Conservation (phyloP, 768 basidiomycete genomes). For the Boletus reticuloceps region DNA sequence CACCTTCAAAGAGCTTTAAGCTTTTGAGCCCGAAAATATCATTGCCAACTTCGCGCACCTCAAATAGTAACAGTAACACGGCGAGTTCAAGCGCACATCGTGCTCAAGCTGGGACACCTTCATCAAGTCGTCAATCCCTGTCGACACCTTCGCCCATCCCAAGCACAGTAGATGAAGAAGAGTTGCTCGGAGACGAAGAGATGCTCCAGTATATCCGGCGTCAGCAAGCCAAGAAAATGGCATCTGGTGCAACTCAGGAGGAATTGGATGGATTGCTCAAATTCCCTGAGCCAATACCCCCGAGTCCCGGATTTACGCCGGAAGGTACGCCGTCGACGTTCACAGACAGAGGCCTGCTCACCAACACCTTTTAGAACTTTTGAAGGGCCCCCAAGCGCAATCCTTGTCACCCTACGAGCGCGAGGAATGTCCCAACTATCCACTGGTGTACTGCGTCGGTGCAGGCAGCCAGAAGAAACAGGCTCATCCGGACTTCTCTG, state of each 20-base stretch:
- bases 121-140: constrained; percentile 69
- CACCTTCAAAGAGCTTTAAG: constrained; percentile 82
- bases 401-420: constrained; percentile 85
- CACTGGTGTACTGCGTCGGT: constrained; percentile 80
- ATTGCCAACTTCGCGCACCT: constrained; percentile 52
- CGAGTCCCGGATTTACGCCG: constrained; percentile 63
- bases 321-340: constrained; percentile 50
- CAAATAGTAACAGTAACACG: constrained; percentile 36
- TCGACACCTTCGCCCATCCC: constrained; percentile 86
- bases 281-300: constrained; percentile 88
- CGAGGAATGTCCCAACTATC: constrained; percentile 88
- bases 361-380: constrained; percentile 44
- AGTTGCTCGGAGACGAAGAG: constrained; percentile 89
- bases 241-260: constrained; percentile 78
- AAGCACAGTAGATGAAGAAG: constrained; percentile 79
- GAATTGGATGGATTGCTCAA: constrained; percentile 85
- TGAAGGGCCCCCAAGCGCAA: constrained; percentile 64
- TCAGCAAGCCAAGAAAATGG: constrained; percentile 85
- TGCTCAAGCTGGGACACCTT: constrained; percentile 57
- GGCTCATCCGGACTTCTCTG: constrained; percentile 66
- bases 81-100: constrained; percentile 46
- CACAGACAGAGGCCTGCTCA: constrained; percentile 4
- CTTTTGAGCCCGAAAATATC: constrained; percentile 77
- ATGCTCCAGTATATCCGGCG: constrained; percentile 93
- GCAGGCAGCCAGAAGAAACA: constrained; percentile 79